Evolutionary conservation across 192 early-diverging fungal genomes (phyloP).

Genomic region (Coemansia sp.): DNA sequence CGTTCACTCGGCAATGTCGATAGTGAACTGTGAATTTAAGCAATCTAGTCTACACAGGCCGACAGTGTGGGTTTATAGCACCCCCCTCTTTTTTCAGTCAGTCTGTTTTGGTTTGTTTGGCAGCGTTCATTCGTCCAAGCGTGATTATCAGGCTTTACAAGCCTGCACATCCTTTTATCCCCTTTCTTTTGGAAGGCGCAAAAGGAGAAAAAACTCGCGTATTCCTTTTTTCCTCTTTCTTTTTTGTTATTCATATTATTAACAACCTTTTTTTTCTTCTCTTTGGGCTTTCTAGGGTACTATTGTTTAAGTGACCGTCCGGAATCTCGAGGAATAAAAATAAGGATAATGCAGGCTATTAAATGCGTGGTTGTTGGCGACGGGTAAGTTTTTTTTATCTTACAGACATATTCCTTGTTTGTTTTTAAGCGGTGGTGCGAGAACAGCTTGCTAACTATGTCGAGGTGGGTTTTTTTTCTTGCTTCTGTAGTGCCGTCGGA

Average conservation of each 20-base stretch:
- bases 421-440: neutral
- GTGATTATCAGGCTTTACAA: conserved; percentile 1
- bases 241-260: conserved; percentile 13
- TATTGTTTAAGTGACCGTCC: neutral
- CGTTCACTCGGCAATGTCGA: neutral
- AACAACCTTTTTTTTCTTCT: conserved; percentile 26
- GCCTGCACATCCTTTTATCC: conserved; percentile 3
- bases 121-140: conserved; percentile 1
- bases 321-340: conserved; percentile 15
- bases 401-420: neutral
- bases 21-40: neutral
- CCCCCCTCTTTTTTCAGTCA: neutral
- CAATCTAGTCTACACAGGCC: neutral
- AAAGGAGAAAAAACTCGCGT: conserved; percentile 3
- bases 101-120: conserved; percentile 15
- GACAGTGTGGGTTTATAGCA: neutral
- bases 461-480: neutral
- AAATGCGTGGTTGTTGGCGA: conserved; percentile 88
- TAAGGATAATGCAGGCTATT: conserved; percentile 73
- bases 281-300: conserved; percentile 50
- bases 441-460: neutral
- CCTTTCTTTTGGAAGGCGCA: conserved; percentile 18
- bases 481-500: conserved; percentile 72
- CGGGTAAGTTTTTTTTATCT: conserved; percentile 57
- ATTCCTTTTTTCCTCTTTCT: conserved; percentile 3